Conservation (phyloP, 2,329 filamentous ascomycete genomes). For the Nothomitra cinnamomea region DNA sequence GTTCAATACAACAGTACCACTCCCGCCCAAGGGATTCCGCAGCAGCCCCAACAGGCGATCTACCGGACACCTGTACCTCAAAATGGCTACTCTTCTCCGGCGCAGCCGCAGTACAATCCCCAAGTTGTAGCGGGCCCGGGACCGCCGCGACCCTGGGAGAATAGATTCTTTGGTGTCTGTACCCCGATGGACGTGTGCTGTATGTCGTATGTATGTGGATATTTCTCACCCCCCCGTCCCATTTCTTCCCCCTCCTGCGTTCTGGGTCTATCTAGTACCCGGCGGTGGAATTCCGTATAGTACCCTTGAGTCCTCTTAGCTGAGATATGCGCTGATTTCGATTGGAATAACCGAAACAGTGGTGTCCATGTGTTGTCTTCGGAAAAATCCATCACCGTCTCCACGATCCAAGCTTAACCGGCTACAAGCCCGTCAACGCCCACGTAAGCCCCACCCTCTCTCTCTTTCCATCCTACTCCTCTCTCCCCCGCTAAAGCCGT, state of each 20-base stretch:
- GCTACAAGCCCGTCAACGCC: background rate
- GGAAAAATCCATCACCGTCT: slow-evolving; percentile 1
- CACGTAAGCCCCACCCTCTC: background rate
- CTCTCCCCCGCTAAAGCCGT: background rate
- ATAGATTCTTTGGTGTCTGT: background rate
- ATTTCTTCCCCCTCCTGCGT: background rate
- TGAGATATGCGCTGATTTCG: background rate
- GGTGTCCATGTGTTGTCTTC: slow-evolving; percentile 6
- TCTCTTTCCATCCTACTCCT: background rate
- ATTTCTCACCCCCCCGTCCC: too few relatives aligned
- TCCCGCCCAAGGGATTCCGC: too few relatives aligned
- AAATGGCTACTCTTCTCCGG: too few relatives aligned
- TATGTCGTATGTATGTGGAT: background rate
- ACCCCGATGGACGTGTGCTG: background rate
- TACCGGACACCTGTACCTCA: too few relatives aligned
- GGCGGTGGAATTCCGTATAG: background rate
- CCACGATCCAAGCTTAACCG: background rate
- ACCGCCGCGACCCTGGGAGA: background rate
- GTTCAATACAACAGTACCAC: too few relatives aligned
- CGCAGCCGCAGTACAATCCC: too few relatives aligned
- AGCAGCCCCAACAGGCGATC: too few relatives aligned
- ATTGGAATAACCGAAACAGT: background rate
- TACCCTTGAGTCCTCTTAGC: background rate
- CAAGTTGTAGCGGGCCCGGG: background rate
- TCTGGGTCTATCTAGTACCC: background rate